phyloP scores from a whole-genome alignment of 257 asterid species.

The Rauvolfia tetraphylla region DNA sequence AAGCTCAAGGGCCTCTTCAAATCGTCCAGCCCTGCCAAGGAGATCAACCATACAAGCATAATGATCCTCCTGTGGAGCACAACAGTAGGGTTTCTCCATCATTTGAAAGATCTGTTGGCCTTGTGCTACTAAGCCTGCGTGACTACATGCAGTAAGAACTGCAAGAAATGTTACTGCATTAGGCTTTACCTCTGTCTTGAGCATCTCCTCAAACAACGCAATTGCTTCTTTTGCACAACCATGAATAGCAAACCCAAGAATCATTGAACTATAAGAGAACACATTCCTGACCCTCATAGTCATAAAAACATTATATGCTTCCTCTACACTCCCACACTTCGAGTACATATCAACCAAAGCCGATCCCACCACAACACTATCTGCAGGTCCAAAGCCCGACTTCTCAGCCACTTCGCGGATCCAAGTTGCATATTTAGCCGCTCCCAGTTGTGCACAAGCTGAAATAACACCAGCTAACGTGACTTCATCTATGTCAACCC shows the following conservation, averaged over 20 bases:
- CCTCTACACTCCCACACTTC: conserved; percentile 71
- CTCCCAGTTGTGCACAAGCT: conserved; percentile 79
- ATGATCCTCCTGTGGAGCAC: conserved; percentile 55
- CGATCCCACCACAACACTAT: conserved; percentile 56
- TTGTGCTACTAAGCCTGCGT: conserved; percentile 66
- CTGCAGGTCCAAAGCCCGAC: conserved; percentile 42
- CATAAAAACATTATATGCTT: conserved; percentile 48
- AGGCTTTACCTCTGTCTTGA: conserved; percentile 51
- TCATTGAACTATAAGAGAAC: conserved; percentile 71
- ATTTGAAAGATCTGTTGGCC: conserved; percentile 41
- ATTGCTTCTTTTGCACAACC: conserved; percentile 58
- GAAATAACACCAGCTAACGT: conserved; percentile 61
- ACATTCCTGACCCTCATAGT: conserved; percentile 47
- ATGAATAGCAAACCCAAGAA: conserved; percentile 67
- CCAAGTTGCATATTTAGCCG: conserved; percentile 55
- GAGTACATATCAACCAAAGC: conserved; percentile 87
- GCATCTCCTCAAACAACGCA: conserved; percentile 63
- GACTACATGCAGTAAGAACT: conserved; percentile 76
- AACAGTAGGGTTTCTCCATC: conserved; percentile 49
- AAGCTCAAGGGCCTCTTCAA: conserved; percentile 54
- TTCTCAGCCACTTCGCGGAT: conserved; percentile 48
- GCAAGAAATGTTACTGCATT: conserved; percentile 70
- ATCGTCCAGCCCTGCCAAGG: conserved; percentile 55
- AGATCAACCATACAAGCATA: conserved; percentile 74
- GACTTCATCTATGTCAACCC: conserved; percentile 61